These are phyloP conservation scores for Penicillium tannophilum DNA, from an alignment of 495 filamentous ascomycete genomes.

Conservation along the genomic window DNA sequence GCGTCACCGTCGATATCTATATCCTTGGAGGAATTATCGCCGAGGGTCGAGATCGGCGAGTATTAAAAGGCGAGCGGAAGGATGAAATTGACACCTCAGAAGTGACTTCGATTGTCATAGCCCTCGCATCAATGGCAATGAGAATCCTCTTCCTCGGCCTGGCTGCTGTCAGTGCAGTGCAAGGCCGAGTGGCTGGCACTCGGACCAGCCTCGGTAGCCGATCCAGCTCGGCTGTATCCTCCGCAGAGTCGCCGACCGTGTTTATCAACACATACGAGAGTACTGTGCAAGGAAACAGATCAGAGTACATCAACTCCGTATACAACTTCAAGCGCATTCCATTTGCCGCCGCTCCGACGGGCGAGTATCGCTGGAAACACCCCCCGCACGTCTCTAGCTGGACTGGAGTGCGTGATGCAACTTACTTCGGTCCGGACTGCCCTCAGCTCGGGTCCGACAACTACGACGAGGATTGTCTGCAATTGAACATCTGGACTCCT, in stretches of 20 bases:
- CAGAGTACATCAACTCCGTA: slow-evolving; percentile 1
- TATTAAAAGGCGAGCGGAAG: not conserved
- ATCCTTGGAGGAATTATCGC: slow-evolving; percentile 2
- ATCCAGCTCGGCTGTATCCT: slow-evolving; percentile 1
- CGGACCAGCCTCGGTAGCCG: not conserved
- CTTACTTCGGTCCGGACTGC: not conserved
- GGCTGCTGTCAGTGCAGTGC: not conserved
- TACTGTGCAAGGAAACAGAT: not conserved
- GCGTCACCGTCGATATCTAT: not conserved
- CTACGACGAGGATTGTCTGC: not conserved
- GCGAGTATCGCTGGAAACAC: slow-evolving; percentile 1
- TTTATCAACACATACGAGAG: not conserved
- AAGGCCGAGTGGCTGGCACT: not conserved
- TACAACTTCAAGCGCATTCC: slow-evolving; percentile 4
- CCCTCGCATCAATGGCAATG: slow-evolving; percentile 5
- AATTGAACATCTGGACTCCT: slow-evolving; percentile 1
- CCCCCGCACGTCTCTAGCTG: slow-evolving; percentile 1
- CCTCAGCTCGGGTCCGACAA: not conserved
- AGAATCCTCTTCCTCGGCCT: slow-evolving; percentile 1
- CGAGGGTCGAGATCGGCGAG: not conserved
- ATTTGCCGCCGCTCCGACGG: slow-evolving; percentile 1
- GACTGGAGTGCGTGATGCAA: slow-evolving; percentile 1
- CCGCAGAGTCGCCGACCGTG: slow-evolving; percentile 2
- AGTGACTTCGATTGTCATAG: not conserved
- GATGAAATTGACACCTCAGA: not conserved